phyloP scores from a whole-genome alignment of 495 filamentous ascomycete genomes.

The Massariosphaeria phaeospora region DNA sequence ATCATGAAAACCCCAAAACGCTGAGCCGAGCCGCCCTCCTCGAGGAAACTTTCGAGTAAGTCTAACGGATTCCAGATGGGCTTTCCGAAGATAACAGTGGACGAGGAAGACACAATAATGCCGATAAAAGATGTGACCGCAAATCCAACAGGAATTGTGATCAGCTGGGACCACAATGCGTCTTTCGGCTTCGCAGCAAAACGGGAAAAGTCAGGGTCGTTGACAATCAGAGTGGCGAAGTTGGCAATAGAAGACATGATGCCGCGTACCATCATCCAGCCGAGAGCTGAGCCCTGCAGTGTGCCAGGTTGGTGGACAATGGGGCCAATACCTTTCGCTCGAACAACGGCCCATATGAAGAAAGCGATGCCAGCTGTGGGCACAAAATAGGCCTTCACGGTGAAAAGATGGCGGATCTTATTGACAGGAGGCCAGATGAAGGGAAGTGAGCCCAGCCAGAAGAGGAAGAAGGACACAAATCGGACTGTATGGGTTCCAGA shows the following conservation, averaged over 20 bases:
- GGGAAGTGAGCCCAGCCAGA: constrained; percentile 49
- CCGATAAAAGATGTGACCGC: constrained; percentile 88
- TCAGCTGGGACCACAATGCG: constrained; percentile 81
- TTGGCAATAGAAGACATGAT: constrained; percentile 90
- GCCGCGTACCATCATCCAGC: constrained; percentile 76
- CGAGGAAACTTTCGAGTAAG: constrained; percentile 67
- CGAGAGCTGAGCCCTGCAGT: constrained; percentile 62
- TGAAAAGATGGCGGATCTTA: constrained; percentile 80
- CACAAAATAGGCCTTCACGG: constrained; percentile 81
- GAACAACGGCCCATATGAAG: constrained; percentile 84
- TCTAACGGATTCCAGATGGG: constrained; percentile 85
- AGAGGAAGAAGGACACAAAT: constrained; percentile 52
- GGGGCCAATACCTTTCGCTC: constrained; percentile 78
- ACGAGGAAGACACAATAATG: constrained; percentile 87
- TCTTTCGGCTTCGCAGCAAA: constrained; percentile 77
- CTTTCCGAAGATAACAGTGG: constrained; percentile 67
- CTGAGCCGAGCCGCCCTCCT: constrained; percentile 66
- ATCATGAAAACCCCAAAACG: constrained; percentile 91
- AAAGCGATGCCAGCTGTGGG: constrained; percentile 79
- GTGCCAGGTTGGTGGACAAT: constrained; percentile 69
- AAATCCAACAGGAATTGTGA: constrained; percentile 83
- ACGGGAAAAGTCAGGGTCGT: constrained; percentile 82
- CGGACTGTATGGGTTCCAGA: constrained; percentile 71
- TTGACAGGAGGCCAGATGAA: constrained; percentile 69
- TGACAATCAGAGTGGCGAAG: constrained; percentile 78